A percentile compares a stretch with the other conserved stretches of the same genome.
Conservation (phyloP, 495 filamentous ascomycete species). For the Aspergillus nanangensis region DNA sequence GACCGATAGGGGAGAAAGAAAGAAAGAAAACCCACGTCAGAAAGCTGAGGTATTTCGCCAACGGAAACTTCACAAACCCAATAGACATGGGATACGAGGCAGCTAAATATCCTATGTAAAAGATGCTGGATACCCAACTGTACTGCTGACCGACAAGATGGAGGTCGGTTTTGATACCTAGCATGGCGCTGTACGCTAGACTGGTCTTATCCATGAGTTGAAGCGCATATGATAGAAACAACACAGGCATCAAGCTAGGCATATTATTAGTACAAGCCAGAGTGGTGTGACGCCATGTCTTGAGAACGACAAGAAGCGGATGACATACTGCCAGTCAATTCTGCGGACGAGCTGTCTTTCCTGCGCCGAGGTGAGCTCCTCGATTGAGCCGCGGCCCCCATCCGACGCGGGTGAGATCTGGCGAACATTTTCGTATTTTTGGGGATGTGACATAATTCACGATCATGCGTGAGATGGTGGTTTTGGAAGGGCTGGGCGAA, state of each 20-base stretch:
- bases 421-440: too few species aligned
- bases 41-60: constrained; percentile 12
- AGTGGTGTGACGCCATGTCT: background rate
- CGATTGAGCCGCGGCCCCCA: too few species aligned
- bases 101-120: constrained; percentile 19
- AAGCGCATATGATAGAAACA: constrained; percentile 12
- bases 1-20: too few species aligned
- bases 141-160: constrained; percentile 43
- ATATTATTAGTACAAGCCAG: background rate
- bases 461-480: too few species aligned
- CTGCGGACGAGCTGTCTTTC: constrained; percentile 11
- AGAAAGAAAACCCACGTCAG: constrained; percentile 5
- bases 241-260: constrained; percentile 10
- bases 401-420: too few species aligned
- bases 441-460: too few species aligned
- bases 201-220: constrained; percentile 33
- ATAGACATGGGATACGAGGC: constrained; percentile 32
- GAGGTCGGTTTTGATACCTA: constrained; percentile 42
- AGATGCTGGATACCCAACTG: constrained; percentile 36
- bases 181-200: constrained; percentile 44
- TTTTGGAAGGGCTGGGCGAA: too few species aligned
- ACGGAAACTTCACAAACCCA: constrained; percentile 10
- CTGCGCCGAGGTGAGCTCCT: background rate
- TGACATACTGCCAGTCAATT: constrained; percentile 10
- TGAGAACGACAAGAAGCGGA: too few species aligned